Percentiles rank a stretch among this genome's conserved stretches.
phyloP scores from a whole-genome alignment of 2,329 filamentous ascomycete genomes.

The Trichoderma sp. region DNA sequence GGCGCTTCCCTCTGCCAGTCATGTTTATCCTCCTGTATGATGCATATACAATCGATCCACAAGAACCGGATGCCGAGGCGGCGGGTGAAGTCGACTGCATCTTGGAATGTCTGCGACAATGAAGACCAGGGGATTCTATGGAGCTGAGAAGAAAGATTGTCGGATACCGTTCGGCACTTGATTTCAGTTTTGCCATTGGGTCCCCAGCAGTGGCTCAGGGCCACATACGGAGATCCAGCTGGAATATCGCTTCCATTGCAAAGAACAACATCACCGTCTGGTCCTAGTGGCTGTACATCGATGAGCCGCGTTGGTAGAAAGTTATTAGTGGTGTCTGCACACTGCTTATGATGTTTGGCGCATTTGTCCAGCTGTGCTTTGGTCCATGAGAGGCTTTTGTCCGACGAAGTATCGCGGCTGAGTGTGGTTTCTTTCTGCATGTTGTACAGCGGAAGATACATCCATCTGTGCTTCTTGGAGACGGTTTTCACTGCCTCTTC shows the following conservation, averaged over 20 bases:
- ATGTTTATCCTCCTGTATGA: neutral
- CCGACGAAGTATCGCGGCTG: neutral
- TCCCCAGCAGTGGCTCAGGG: neutral
- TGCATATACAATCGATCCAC: neutral
- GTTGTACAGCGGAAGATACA: neutral
- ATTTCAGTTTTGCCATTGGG: neutral
- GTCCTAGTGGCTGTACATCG: neutral
- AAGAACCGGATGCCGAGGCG: neutral
- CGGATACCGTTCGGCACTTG: neutral
- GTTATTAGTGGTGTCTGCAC: neutral
- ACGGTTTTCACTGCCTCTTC: neutral
- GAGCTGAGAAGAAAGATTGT: neutral
- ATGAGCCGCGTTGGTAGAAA: neutral
- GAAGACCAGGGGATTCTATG: neutral
- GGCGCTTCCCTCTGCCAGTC: neutral
- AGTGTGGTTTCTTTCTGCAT: neutral
- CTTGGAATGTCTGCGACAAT: neutral
- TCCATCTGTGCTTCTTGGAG: neutral
- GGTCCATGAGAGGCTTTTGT: neutral
- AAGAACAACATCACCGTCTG: neutral
- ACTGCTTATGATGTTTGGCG: neutral
- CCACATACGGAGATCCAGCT: neutral
- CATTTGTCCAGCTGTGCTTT: neutral
- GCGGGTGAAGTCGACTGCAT: neutral
- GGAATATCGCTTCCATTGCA: neutral